Evolutionary conservation across 2,329 filamentous ascomycete species (phyloP).

Genomic region (Claviceps quebecensis): DNA sequence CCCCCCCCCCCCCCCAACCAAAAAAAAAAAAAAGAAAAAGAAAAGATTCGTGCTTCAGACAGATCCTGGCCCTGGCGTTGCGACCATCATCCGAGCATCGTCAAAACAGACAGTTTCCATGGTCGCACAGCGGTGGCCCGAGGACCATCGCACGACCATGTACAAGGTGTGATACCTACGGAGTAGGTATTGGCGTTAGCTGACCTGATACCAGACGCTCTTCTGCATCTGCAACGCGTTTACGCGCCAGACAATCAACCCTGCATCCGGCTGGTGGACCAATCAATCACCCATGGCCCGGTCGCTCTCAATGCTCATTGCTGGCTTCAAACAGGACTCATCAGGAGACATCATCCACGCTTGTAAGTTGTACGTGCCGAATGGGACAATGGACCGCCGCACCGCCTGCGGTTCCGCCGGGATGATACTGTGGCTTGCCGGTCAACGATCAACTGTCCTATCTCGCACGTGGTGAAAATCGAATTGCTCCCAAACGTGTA

Average conservation of each 20-base stretch:
- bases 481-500: no score
- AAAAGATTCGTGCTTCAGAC: neutral
- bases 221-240: neutral
- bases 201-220: neutral
- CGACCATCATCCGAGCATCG: neutral
- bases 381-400: neutral
- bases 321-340: neutral
- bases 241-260: neutral
- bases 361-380: neutral
- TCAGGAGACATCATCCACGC: neutral
- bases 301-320: neutral
- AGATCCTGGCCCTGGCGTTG: neutral
- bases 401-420: neutral
- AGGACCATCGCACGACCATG: neutral
- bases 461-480: neutral
- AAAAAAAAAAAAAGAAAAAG: neutral
- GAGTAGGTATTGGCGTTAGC: neutral
- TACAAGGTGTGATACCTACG: neutral
- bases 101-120: neutral
- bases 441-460: conserved; percentile 4
- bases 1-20: no score
- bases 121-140: neutral
- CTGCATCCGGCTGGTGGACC: neutral
- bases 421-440: neutral
- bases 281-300: neutral